These are phyloP conservation scores for Arabis alpina DNA, from an alignment of 345 rosid species.

Conservation along the genomic window DNA sequence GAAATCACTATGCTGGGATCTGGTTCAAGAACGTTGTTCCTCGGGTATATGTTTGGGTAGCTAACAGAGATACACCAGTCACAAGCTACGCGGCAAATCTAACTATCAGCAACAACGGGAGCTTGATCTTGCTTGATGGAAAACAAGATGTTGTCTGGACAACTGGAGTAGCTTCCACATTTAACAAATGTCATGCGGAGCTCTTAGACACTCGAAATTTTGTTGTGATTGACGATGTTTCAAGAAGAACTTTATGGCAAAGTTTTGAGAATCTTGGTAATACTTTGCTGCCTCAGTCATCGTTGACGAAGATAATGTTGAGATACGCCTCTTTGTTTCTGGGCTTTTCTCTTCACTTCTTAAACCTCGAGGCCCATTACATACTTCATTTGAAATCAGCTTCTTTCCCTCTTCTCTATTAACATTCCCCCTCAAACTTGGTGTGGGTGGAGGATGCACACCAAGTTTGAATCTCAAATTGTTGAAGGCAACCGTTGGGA, in stretches of 20 bases:
- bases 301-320: too few relatives aligned
- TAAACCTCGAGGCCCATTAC: too few relatives aligned
- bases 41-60: conserved; percentile 47
- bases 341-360: too few relatives aligned
- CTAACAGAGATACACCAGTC: conserved; percentile 33
- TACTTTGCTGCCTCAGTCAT: conserved; percentile 25
- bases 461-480: too few relatives aligned
- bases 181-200: conserved; percentile 9
- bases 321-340: too few relatives aligned
- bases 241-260: conserved; percentile 8
- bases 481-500: too few relatives aligned
- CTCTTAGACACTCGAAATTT: conserved; percentile 22
- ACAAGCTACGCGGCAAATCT: conserved; percentile 28
- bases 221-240: conserved; percentile 6
- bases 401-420: too few relatives aligned
- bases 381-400: too few relatives aligned
- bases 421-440: too few relatives aligned
- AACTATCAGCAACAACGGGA: conserved; percentile 31
- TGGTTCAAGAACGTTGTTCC: conserved; percentile 45
- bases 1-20: conserved; percentile 48
- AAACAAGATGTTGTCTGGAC: conserved; percentile 37
- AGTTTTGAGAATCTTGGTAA: conserved; percentile 24
- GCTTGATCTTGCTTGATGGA: conserved; percentile 28
- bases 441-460: too few relatives aligned
- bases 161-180: conserved; percentile 11